A percentile compares a stretch with the other conserved stretches of the same genome.
Conservation (phyloP, 345 rosid genomes). For the Rhodomyrtus tomentosa region DNA sequence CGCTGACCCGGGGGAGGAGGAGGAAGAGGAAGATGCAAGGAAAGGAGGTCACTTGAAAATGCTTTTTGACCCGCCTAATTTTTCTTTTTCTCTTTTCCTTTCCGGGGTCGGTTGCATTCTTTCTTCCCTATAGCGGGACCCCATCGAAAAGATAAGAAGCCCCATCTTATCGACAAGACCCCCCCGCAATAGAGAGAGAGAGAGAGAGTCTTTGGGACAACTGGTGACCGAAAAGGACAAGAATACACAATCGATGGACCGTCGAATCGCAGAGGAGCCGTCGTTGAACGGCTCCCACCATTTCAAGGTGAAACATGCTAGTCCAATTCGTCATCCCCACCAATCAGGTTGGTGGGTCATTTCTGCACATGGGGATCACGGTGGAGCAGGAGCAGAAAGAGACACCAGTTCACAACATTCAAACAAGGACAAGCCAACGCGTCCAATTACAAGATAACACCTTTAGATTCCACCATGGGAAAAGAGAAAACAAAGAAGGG, state of each 20-base stretch:
- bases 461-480: neutral
- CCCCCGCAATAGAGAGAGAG: no score
- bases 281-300: slow-evolving; percentile 3
- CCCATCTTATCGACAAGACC: slow-evolving; percentile 4
- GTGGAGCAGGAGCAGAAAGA: neutral
- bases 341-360: neutral
- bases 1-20: neutral
- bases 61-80: slow-evolving; percentile 1
- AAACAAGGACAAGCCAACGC: neutral
- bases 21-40: neutral
- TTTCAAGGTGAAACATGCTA: neutral
- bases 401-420: slow-evolving; percentile 6
- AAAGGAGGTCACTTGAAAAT: neutral
- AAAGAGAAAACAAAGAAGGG: neutral
- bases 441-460: neutral
- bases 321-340: slow-evolving; percentile 9
- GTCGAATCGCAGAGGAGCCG: slow-evolving; percentile 9
- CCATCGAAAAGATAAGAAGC: slow-evolving; percentile 17
- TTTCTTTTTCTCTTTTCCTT: neutral
- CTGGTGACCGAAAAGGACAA: neutral
- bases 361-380: neutral
- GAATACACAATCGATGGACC: neutral
- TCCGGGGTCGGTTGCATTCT: neutral
- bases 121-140: neutral
- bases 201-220: neutral